Evolutionary conservation across 2,329 filamentous ascomycete species (phyloP).

Genomic region (Diplodia scrobiculata): DNA sequence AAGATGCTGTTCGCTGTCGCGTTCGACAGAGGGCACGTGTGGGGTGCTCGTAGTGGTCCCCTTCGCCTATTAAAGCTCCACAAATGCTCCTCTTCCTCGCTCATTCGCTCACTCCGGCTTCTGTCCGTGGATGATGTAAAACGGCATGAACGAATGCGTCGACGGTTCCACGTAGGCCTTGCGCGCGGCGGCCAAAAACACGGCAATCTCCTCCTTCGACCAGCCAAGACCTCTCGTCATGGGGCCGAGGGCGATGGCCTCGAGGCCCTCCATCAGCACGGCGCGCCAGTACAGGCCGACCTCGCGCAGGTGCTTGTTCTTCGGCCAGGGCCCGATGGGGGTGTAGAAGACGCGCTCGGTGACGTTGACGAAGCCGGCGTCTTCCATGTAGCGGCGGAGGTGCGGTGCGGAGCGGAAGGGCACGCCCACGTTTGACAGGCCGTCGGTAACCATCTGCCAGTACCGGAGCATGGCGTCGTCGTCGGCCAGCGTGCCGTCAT

Average conservation of each 20-base stretch:
- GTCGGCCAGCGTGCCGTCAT: constrained; percentile 46
- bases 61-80: background rate
- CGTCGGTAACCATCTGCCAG: constrained; percentile 52
- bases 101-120: constrained; percentile 45
- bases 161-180: constrained; percentile 33
- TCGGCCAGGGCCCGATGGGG: constrained; percentile 60
- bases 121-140: constrained; percentile 59
- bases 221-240: constrained; percentile 33
- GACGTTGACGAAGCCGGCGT: constrained; percentile 58
- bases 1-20: background rate
- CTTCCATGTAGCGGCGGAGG: constrained; percentile 52
- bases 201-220: constrained; percentile 31
- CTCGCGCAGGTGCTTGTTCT: constrained; percentile 35
- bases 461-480: constrained; percentile 52
- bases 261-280: constrained; percentile 33
- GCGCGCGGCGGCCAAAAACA: constrained; percentile 27
- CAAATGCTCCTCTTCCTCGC: background rate
- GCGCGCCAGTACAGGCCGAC: constrained; percentile 34
- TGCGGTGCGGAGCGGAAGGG: constrained; percentile 36
- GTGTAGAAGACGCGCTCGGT: constrained; percentile 55
- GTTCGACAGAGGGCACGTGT: no score
- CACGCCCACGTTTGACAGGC: constrained; percentile 51
- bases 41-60: background rate
- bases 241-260: constrained; percentile 33
- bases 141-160: constrained; percentile 58